Conservation (phyloP, 176 grass and related monocot genomes). For the Oryza officinalis region DNA sequence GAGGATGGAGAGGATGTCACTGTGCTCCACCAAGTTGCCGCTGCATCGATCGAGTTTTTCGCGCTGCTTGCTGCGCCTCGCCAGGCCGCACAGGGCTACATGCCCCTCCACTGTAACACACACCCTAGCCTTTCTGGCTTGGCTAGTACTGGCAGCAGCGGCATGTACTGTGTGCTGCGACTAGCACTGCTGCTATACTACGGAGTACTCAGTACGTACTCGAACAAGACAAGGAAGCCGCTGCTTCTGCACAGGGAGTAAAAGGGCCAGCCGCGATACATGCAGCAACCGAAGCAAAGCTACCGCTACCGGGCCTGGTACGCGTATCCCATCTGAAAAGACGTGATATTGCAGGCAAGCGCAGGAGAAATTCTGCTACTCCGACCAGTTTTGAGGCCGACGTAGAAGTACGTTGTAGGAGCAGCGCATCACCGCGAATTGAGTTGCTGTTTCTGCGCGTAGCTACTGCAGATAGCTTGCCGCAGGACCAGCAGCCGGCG, state of each 20-base stretch:
- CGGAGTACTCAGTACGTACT: not conserved
- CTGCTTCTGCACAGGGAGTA: not conserved
- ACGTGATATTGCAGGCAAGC: not conserved
- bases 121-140: not conserved
- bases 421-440: too few species aligned
- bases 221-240: not conserved
- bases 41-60: slow-evolving; percentile 2
- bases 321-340: slow-evolving; percentile 2
- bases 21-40: slow-evolving; percentile 19
- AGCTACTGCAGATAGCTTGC: not conserved
- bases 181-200: not conserved
- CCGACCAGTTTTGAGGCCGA: not conserved
- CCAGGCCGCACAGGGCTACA: slow-evolving; percentile 8
- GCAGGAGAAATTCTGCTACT: not conserved
- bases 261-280: not conserved
- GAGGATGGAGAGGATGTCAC: not conserved
- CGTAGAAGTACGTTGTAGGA: not conserved
- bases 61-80: not conserved
- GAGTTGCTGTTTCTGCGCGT: not conserved
- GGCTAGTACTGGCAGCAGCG: not conserved
- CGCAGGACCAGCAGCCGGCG: too few species aligned
- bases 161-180: not conserved
- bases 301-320: not conserved
- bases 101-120: slow-evolving; percentile 13
- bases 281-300: not conserved